Conservation (phyloP, 805 yeast genomes). For the Ogataea corticis region DNA sequence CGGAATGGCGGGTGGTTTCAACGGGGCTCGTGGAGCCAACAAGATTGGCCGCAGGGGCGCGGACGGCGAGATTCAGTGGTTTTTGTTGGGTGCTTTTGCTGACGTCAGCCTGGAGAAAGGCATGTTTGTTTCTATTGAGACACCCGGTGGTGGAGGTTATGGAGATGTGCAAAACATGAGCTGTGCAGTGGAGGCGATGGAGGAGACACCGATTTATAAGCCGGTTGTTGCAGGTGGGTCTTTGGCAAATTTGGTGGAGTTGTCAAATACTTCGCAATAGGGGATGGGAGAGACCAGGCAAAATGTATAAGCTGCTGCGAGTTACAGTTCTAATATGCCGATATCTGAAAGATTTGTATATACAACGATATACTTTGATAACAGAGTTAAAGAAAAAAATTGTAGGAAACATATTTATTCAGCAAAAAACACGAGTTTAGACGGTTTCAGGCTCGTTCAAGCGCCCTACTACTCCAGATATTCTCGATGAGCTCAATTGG, state of each 20-base stretch:
- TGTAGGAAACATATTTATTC: no score
- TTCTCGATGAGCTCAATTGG: no score
- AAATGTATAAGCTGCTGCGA: no score
- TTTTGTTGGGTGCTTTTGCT: constrained; percentile 35
- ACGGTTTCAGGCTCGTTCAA: no score
- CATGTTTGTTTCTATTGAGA: constrained; percentile 36
- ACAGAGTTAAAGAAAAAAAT: no score
- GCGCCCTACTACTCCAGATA: no score
- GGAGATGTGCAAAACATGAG: constrained; percentile 21
- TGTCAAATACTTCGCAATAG: constrained; percentile 3
- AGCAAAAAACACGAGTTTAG: no score
- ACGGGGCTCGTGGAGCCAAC: constrained; percentile 48
- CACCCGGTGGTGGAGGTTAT: constrained; percentile 48
- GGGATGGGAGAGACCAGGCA: no score
- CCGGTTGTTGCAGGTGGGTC: constrained; percentile 3
- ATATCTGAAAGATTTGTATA: no score
- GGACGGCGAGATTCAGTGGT: constrained; percentile 31
- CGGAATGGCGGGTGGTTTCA: constrained; percentile 53
- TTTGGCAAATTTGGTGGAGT: not conserved
- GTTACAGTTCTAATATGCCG: no score
- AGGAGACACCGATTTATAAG: not conserved
- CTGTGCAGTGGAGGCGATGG: not conserved
- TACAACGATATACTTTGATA: no score
- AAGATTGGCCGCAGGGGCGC: constrained; percentile 34
- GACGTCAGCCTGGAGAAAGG: constrained; percentile 40